Conservation (phyloP, 495 filamentous ascomycete genomes). For the Tuber brumale region DNA sequence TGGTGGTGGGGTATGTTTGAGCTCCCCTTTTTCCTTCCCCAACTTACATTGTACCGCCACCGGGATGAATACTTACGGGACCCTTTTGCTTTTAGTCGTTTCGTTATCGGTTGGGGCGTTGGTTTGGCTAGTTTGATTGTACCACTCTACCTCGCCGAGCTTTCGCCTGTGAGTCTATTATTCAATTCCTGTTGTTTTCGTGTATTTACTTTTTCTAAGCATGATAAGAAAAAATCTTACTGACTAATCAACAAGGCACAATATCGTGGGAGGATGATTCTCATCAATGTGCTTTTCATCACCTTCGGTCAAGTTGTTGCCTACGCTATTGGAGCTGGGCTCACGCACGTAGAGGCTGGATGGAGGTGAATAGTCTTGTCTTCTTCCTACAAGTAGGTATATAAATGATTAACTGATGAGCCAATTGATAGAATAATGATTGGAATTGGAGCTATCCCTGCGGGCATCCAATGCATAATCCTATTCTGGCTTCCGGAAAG, state of each 20-base stretch:
- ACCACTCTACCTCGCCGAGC: conserved; percentile 61
- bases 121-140: conserved; percentile 75
- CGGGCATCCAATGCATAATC: conserved; percentile 46
- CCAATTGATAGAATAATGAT: conserved; percentile 42
- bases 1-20: conserved; percentile 57
- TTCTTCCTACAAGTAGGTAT: background rate
- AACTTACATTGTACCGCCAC: background rate
- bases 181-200: background rate
- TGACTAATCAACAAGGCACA: conserved; percentile 39
- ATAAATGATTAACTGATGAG: background rate
- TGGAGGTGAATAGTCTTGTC: conserved; percentile 46
- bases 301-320: conserved; percentile 51
- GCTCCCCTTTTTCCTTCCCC: background rate
- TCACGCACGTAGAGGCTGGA: conserved; percentile 47
- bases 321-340: conserved; percentile 51
- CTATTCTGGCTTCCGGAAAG: conserved; percentile 51
- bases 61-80: background rate
- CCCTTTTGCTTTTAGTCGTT: conserved; percentile 45
- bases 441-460: conserved; percentile 49
- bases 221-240: background rate
- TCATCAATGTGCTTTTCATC: conserved; percentile 53
- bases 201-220: conserved; percentile 1
- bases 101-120: conserved; percentile 72
- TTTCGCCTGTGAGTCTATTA: conserved; percentile 45
- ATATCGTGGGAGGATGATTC: conserved; percentile 52